Base-by-base conservation (phyloP, 2,329 filamentous ascomycete species). In the Ophiostoma ips region DNA sequence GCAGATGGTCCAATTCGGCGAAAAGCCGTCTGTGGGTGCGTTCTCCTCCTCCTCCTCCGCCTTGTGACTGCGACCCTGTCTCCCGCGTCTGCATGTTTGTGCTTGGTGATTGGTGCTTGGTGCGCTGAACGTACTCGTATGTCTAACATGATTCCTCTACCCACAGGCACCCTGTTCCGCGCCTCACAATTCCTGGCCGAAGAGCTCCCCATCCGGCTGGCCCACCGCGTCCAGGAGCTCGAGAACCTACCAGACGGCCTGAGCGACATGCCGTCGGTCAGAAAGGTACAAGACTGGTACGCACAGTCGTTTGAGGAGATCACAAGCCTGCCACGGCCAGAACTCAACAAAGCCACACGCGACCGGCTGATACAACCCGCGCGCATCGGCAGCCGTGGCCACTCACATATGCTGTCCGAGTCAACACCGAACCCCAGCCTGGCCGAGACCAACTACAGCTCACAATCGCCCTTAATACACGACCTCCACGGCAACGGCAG, bases 271-370 rank as follows among this genome's bases (percentile, higher is more conserved):
- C 87, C 89, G 36, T 96, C 92, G 11, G 95, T 98, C 58, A 82
- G 83, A 65, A 87, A 83, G 62, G 92, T 98, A 58, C 84, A 89
- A 65, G 89, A 96, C 62, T 98, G 92, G 92, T 98, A 98, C 66
- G 92, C 90, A 56, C 92, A 98, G 71, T 98, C 92, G 48, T 98
- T 98, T 62, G 92, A 98, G 87, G 92, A 98, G 75, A 94, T 98
- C 66, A 95, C 89, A 57, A 81, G 78, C 50, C 74, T 98, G 6
- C 79, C 84, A 53, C 79, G 86, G 61, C 92, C 92, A 51, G 75
- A 77, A 49, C 75, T 96, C 35, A 77, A 77, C 53, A 76, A 75
- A 61, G 85, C 94, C 58, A 75, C 94, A 55, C 82, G 83, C 62
- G 79, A 88, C 58, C 78, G 87, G 47, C 73, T 96, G n/a, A 71